Evolutionary conservation across 768 basidiomycete species (phyloP), one percentile per base, ranked within the genome.

Genomic region (Rickenella mellea): DNA sequence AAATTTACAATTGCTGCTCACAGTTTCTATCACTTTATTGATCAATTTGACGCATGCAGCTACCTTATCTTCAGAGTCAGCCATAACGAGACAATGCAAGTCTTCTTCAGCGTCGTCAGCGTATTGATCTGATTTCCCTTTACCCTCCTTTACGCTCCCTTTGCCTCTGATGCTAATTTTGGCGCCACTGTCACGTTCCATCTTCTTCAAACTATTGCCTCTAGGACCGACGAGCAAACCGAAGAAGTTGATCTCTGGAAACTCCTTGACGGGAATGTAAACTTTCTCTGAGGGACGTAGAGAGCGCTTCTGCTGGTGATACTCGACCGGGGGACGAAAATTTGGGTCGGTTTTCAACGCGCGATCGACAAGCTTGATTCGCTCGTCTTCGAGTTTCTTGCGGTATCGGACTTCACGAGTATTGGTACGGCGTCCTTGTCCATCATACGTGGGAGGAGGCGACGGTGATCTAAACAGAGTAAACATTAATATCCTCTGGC

Each of bases 211-310:
- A 68, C 93, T 93, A 60, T 99, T 98, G 35, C 96, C 96, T 55
- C 96, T 86, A 56, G 96, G 96, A 28, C 96, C 96, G 49, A 99
- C 94, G 47, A 99, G 77, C 48, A 99, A 70, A 53, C 96, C 96
- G 55, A 99, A 98, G 68, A 98, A 99, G 61, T 99, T 99, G 71
- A 99, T 98, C 66, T 98, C 94, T 1, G 96, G 96, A 53, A 99
- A 99, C 65, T 99, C 96, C 62, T 99, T 98, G 59, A 97, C 93
- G 29, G 96, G 96, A 47, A 99, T 97, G 60, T 98, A 99, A 47
- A 99, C 96, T 66, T 98, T 98, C 46, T 99, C 96, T 26, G 87
- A 86, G 11, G 94, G 93, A 36, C 91, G 78, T 45, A 88, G 86
- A 30, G 87, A 88, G 25, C 91, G 83, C 63, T 96, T 94, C 59